Percentiles rank a stretch among this genome's conserved stretches.
phyloP scores from a whole-genome alignment of 2,329 filamentous ascomycete species.

The Septoria linicola region DNA sequence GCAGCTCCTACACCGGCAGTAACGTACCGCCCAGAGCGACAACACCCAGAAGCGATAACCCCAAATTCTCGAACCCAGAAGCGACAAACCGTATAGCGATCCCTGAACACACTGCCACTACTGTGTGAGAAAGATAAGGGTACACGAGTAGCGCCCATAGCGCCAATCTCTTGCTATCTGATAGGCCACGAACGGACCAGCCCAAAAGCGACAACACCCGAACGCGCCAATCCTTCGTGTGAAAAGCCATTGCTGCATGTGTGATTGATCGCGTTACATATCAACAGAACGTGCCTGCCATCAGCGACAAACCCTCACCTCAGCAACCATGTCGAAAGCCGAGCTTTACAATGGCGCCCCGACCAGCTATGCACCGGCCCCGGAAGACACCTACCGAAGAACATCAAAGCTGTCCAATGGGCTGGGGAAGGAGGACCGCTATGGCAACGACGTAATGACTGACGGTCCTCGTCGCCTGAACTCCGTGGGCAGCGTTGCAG shows the following conservation, averaged over 20 bases:
- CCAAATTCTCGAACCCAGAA: slow-evolving; percentile 3
- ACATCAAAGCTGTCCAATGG: slow-evolving; percentile 15
- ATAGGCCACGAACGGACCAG: slow-evolving; percentile 15
- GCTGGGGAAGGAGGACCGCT: slow-evolving; percentile 6
- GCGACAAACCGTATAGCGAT: slow-evolving; percentile 10
- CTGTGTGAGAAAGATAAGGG: slow-evolving; percentile 4
- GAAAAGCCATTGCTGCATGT: slow-evolving; percentile 11
- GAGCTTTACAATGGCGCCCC: slow-evolving; percentile 2
- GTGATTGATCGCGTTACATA: slow-evolving; percentile 16
- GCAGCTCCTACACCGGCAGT: slow-evolving; percentile 9
- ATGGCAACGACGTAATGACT: slow-evolving; percentile 13
- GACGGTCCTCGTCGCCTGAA: slow-evolving; percentile 13
- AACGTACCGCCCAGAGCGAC: slow-evolving; percentile 8
- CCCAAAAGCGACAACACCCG: slow-evolving; percentile 19
- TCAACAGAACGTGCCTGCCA: slow-evolving; percentile 10
- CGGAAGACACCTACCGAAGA: slow-evolving; percentile 14
- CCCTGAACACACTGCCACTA: slow-evolving; percentile 6
- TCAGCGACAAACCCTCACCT: slow-evolving; percentile 2
- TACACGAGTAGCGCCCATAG: slow-evolving; percentile 17
- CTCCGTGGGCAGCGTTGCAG: slow-evolving; percentile 47
- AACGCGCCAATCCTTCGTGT: slow-evolving; percentile 18
- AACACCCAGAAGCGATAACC: slow-evolving; percentile 11
- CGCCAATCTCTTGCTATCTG: slow-evolving; percentile 16
- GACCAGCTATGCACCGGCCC: slow-evolving; percentile 13
- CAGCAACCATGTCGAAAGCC: slow-evolving; percentile 19